phyloP scores from a whole-genome alignment of 2,329 filamentous ascomycete genomes.

The Pseudogymnoascus sp. region DNA sequence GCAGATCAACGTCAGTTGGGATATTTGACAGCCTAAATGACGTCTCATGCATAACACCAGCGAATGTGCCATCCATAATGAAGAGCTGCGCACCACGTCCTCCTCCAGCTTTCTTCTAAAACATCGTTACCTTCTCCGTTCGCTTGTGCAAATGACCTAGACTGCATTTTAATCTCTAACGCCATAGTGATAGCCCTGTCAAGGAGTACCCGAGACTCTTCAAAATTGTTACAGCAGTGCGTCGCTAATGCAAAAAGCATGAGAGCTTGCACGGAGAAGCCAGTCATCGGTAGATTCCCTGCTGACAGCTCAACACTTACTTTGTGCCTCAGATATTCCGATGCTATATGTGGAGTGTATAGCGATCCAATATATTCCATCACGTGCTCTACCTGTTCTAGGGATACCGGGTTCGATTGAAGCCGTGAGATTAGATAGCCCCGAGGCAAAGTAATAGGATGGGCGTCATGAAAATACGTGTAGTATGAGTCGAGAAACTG shows the following conservation, averaged over 20 bases:
- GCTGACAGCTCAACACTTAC: no score
- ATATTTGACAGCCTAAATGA: slow-evolving; percentile 40
- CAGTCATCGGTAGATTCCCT: slow-evolving; percentile 19
- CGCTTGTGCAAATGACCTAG: slow-evolving; percentile 43
- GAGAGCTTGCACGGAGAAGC: slow-evolving; percentile 32
- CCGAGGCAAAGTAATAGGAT: slow-evolving; percentile 24
- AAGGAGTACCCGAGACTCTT: slow-evolving; percentile 26
- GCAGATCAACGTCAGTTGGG: slow-evolving; percentile 50
- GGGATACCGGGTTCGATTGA: slow-evolving; percentile 29
- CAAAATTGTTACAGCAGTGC: slow-evolving; percentile 30
- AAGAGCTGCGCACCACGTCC: slow-evolving; percentile 70
- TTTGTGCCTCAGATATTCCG: slow-evolving; percentile 28
- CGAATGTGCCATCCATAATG: slow-evolving; percentile 48
- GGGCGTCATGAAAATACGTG: no score
- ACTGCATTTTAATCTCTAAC: slow-evolving; percentile 54
- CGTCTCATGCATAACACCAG: slow-evolving; percentile 17
- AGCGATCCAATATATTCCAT: slow-evolving; percentile 35
- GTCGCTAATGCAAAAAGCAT: slow-evolving; percentile 33
- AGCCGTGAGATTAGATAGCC: slow-evolving; percentile 28
- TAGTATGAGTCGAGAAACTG: no score
- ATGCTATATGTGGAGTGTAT: slow-evolving; percentile 27
- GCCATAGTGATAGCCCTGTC: slow-evolving; percentile 51
- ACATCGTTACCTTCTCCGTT: slow-evolving; percentile 42
- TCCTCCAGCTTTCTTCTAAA: slow-evolving; percentile 53
- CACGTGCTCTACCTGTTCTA: slow-evolving; percentile 26